Evolutionary conservation across 805 yeast species (phyloP).

Genomic region (Komagataella phaffii): DNA sequence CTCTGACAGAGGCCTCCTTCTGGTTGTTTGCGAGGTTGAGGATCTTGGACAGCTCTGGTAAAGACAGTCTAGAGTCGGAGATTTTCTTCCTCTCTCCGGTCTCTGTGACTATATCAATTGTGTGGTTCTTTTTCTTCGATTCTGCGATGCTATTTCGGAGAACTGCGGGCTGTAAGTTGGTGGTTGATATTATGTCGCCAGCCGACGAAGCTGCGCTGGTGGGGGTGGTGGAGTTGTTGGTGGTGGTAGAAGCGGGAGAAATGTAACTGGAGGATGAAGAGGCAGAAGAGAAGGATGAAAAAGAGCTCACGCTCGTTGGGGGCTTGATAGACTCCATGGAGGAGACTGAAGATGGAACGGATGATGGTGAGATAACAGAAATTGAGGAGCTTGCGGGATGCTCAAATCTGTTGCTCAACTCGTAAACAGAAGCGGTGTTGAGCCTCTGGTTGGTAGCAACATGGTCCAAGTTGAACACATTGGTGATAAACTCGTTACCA

Average conservation of each 20-base stretch:
- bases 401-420: background rate
- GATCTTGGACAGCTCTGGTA: conserved; percentile 39
- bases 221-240: background rate
- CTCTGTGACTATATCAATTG: background rate
- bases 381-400: background rate
- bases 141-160: background rate
- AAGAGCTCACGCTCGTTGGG: background rate
- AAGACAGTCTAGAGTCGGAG: conserved; percentile 41
- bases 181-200: background rate
- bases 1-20: conserved; percentile 45
- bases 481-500: background rate
- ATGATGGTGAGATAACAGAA: background rate
- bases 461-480: background rate
- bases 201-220: background rate
- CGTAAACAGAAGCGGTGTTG: background rate
- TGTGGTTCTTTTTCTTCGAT: background rate
- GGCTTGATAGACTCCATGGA: background rate
- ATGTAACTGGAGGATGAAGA: background rate
- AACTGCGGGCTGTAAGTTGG: background rate
- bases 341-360: background rate
- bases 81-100: conserved; percentile 10
- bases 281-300: background rate
- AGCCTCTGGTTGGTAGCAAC: background rate
- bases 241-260: background rate
- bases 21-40: conserved; percentile 31